Evolutionary conservation across 2,329 filamentous ascomycete species (phyloP), one percentile per base, ranked within the genome.

Genomic region (Xylariales sp.): DNA sequence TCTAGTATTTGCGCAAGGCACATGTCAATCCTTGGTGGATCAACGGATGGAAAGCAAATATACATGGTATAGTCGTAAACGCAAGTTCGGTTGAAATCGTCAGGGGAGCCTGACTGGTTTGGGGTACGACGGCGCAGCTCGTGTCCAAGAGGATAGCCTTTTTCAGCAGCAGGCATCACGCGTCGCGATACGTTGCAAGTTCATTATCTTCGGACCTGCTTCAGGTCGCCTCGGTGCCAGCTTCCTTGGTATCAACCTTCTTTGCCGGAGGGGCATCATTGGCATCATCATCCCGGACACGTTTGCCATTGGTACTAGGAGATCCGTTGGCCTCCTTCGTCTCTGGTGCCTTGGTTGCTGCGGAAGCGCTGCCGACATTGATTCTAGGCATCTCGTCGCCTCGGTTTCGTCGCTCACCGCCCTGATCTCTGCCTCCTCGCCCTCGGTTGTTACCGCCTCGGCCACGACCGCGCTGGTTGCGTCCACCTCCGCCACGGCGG

Each of bases 221-320:
- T 51, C 38, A 55, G 20, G 52, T 45, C 20, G 48, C 46, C 31
- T 51, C 49, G 14, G 51, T 48, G 27, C 46, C 51, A 22, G 50
- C 59, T 33, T 65, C 57, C 65, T 78, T 77, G 56, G 57, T 63
- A 48, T 83, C 76, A 29, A 80, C 70, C 66, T 83, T 84, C 71
- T 84, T 84, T 15, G 76, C 70, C 3, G 75, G 65, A 21, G 70
- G 74, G 43, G 69, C 68, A n/a, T 57, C 63, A 4, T 57, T 51
- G 21, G 53, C 58, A 32, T 57, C 65, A 21, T 74, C 74, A 7
- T 77, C 74, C 8, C 76, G 72, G 22, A 64, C 49, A 41, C 78
- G 76, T 68, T 82, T 81, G 57, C 64, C 66, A 50, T 70, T 74
- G 40, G 57, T 43, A 19, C 55, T 50, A 24, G 29, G 12, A 12